Base-by-base conservation (phyloP, 192 early-diverging fungal genomes). In the Dissophora ornata region DNA sequence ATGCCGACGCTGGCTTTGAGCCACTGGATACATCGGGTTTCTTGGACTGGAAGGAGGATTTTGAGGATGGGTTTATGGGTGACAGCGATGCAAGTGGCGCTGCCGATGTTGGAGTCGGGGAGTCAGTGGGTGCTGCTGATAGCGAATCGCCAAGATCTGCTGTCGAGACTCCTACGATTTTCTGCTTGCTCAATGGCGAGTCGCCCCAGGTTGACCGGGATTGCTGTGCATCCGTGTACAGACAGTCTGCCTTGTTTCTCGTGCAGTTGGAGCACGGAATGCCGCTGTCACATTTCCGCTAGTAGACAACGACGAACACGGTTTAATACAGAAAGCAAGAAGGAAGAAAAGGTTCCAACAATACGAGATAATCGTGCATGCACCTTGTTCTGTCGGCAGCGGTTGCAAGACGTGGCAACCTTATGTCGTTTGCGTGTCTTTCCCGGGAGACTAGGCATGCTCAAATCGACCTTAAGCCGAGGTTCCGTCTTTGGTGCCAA, bases 331-430 rank as follows among this genome's bases (percentile, higher is more conserved):
- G n/a, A n/a, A n/a, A n/a, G n/a, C n/a, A n/a, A n/a, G 21, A 47
- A 24, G 53, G 18, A 38, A 30, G 16, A 22, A 34, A 4, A 51
- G 48, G 28, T 33, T 49, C n/a, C n/a, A 4, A n/a, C 4, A 45
- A n/a, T n/a, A 10, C 18, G 10, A 45, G 9, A 45, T n/a, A 45
- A 18, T 5, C 44, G 44, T 40, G 0, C 2, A 44, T 7, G 41
- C 62, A 77, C 73, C 65, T 77, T 77, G 30, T 77, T 77, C 38
- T 77, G 73, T 19, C 73, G 73, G 34, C 73, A 77, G 26, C 73
- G 63, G 40, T 77, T 77, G 36, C 73, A 77, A 19, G 73, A 77
- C 3, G 73, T 77, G 2, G 73, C 73, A 18, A 77, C 73, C 59
- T 77, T 77, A 18, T 77, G 73, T 21, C 73, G 57, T 48, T 77